Evolutionary conservation across 768 basidiomycete genomes (phyloP), one percentile per base, ranked within the genome.

Genomic region (Naganishia kalamii): DNA sequence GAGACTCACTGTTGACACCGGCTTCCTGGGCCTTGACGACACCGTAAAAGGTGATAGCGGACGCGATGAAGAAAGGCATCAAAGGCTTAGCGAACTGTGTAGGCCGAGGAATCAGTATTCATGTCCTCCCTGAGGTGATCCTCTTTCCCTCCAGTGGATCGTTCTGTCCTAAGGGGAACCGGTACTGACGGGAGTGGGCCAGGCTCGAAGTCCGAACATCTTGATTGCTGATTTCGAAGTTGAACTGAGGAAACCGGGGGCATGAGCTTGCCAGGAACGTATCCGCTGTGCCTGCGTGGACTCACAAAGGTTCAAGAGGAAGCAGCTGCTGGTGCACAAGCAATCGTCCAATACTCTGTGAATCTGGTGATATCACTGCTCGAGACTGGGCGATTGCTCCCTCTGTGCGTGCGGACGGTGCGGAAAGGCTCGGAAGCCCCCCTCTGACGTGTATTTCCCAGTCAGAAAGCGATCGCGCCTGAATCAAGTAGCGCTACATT

Each of bases 161-260:
- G 23, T 7, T 7, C 8, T n/a, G 23, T 25, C 23, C 46, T 7
- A 50, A 7, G 25, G 21, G 7, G 21, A 40, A 37, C 33, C 35
- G 25, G 17, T 44, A 72, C 74, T 44, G 67, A 77, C 75, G 50
- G 75, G 74, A 59, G 75, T 77, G 68, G 76, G 76, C 73, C 74
- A 77, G 67, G 76, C 76, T 63, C 73, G 71, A 62, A 77, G 73
- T 70, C 76, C 76, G 72, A 77, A 77, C 75, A 77, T 65, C 33
- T 62, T 62, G 47, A 30, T 19, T 11, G 32, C 29, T 50, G 17
- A 23, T 32, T 15, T 63, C 50, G 23, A 7, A 43, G 43, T 41
- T 35, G 51, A 52, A 52, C 30, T 52, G 8, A 30, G 49, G 19
- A 27, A 33, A 35, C 15, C 8, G 32, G 25, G 29, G n/a, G 51